Evolutionary conservation across 768 basidiomycete genomes (phyloP).

Genomic region (Boletellus ananiceps): DNA sequence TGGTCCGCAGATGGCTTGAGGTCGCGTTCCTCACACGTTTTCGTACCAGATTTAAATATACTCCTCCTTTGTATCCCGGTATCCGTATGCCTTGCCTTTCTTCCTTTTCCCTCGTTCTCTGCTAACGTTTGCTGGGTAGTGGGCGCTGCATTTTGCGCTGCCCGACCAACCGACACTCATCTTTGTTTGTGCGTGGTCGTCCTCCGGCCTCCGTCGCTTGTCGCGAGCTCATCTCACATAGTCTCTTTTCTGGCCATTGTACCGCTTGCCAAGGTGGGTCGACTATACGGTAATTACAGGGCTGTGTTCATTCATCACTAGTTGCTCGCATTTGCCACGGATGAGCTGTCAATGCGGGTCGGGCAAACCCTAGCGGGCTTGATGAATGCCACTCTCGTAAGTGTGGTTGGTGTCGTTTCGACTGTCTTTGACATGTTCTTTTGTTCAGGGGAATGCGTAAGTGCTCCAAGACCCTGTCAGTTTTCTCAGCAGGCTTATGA

Average conservation of each 20-base stretch:
- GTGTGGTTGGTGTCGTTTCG: slow-evolving; percentile 14
- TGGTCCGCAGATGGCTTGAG: not conserved
- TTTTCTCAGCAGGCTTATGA: not conserved
- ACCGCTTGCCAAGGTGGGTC: slow-evolving; percentile 68
- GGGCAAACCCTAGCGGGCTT: slow-evolving; percentile 82
- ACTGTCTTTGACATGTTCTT: not conserved
- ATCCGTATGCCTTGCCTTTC: slow-evolving; percentile 40
- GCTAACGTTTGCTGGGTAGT: slow-evolving; percentile 37
- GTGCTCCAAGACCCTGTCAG: not conserved
- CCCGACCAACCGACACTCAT: slow-evolving; percentile 53
- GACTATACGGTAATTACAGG: not conserved
- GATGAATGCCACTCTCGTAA: slow-evolving; percentile 77
- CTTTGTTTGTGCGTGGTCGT: slow-evolving; percentile 61
- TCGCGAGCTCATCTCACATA: slow-evolving; percentile 23
- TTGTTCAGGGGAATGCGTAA: slow-evolving; percentile 30
- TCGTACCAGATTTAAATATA: slow-evolving; percentile 57
- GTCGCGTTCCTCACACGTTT: slow-evolving; percentile 1
- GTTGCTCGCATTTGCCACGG: slow-evolving; percentile 81
- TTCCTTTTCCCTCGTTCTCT: not conserved
- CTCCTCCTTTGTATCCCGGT: slow-evolving; percentile 68
- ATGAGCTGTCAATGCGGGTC: slow-evolving; percentile 76
- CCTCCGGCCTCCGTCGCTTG: not conserved
- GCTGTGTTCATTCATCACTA: slow-evolving; percentile 23
- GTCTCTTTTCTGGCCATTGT: slow-evolving; percentile 80
- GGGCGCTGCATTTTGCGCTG: slow-evolving; percentile 65